Percentiles rank a stretch among this genome's conserved stretches.
These are phyloP conservation scores for Neurospora sp. DNA, from an alignment of 495 filamentous ascomycete species.

Conservation along the genomic window DNA sequence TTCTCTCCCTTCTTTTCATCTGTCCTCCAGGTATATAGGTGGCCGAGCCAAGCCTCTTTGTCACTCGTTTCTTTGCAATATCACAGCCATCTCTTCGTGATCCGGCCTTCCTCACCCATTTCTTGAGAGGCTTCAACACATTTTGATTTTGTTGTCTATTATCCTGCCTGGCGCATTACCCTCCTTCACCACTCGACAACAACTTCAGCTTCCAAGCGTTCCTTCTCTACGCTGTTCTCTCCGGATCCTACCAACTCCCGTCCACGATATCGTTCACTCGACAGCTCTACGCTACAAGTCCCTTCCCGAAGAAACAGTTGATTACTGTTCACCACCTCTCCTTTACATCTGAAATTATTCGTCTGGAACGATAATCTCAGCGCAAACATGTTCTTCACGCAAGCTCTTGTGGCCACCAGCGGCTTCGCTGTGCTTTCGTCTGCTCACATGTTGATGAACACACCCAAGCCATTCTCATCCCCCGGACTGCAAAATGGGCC, in stretches of 20 bases:
- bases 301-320: no score
- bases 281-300: no score
- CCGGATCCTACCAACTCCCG: no score
- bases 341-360: background rate
- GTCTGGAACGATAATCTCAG: background rate
- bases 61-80: background rate
- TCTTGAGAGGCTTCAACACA: background rate
- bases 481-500: rapidly evolving
- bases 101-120: background rate
- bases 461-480: constrained; percentile 38
- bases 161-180: background rate
- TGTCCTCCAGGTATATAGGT: background rate
- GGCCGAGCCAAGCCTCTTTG: background rate
- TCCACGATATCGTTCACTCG: no score
- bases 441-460: constrained; percentile 64
- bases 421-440: constrained; percentile 41
- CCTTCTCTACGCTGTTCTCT: background rate
- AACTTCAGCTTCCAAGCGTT: background rate
- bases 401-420: constrained; percentile 20
- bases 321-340: no score
- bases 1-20: no score
- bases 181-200: background rate
- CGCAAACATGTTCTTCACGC: constrained; percentile 7
- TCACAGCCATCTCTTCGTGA: background rate
- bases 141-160: background rate